These are phyloP conservation scores for Penicillium ucsense DNA, from an alignment of 495 filamentous ascomycete species.

Conservation along the genomic window DNA sequence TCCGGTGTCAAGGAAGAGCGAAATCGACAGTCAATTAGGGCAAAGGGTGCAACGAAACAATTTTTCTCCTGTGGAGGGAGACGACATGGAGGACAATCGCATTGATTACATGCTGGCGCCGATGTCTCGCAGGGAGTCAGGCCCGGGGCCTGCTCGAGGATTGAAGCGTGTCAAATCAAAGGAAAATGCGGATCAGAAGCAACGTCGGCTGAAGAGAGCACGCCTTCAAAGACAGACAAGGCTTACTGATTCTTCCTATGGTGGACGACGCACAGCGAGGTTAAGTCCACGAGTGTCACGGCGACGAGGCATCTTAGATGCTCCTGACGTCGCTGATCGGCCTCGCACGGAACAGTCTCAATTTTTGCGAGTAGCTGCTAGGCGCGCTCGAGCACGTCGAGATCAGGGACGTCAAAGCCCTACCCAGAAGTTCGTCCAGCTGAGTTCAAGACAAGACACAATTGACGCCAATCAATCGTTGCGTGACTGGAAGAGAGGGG, in stretches of 20 bases:
- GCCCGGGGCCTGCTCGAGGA: constrained; percentile 15
- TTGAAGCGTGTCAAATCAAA: constrained; percentile 28
- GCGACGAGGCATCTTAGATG: constrained; percentile 65
- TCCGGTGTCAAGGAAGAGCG: not conserved
- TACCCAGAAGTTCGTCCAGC: constrained; percentile 58
- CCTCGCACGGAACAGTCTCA: constrained; percentile 39
- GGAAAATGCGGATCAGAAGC: constrained; percentile 2
- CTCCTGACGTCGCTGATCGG: constrained; percentile 34
- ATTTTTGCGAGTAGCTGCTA: constrained; percentile 72
- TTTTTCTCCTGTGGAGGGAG: constrained; percentile 23
- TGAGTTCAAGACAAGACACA: constrained; percentile 65
- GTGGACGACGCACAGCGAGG: constrained; percentile 20
- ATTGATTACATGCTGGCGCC: constrained; percentile 48
- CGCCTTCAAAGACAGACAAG: constrained; percentile 24
- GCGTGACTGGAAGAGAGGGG: constrained; percentile 67
- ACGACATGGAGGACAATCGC: constrained; percentile 46
- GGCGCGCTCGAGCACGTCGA: constrained; percentile 50
- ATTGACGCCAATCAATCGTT: constrained; percentile 61
- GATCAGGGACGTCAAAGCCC: constrained; percentile 67
- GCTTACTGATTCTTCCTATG: constrained; percentile 24
- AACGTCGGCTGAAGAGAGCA: constrained; percentile 16
- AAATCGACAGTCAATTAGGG: not conserved
- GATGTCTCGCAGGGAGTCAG: constrained; percentile 14
- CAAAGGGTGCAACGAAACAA: constrained; percentile 13
- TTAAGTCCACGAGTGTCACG: constrained; percentile 22